Evolutionary conservation across 768 basidiomycete species (phyloP).

Genomic region (Coprinopsis strossmayeri): DNA sequence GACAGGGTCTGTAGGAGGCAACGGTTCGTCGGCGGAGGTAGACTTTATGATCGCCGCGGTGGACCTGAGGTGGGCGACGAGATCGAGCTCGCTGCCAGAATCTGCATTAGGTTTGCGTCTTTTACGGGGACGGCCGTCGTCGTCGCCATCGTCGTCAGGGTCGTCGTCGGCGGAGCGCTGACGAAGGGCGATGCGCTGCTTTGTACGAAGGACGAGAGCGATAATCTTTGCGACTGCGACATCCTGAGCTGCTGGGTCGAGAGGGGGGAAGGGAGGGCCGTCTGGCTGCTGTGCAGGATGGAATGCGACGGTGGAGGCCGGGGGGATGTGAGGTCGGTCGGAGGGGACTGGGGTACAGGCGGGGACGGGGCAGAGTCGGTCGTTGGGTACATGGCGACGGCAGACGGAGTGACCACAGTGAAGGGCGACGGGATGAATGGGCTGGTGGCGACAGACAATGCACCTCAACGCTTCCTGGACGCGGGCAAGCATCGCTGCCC

Average conservation of each 20-base stretch:
- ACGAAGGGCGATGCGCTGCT: constrained; percentile 10
- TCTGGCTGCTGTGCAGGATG: constrained; percentile 1
- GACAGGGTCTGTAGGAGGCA: constrained; percentile 21
- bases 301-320: constrained; percentile 28
- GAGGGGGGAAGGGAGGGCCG: constrained; percentile 20
- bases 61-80: constrained; percentile 31
- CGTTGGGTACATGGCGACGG: constrained; percentile 35
- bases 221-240: constrained; percentile 55
- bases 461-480: constrained; percentile 41
- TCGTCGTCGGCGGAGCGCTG: constrained; percentile 18
- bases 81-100: constrained; percentile 24
- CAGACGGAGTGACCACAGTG: constrained; percentile 85
- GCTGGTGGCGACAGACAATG: constrained; percentile 46
- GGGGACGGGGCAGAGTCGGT: constrained; percentile 23
- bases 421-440: constrained; percentile 63
- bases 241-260: constrained; percentile 29
- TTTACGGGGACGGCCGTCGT: constrained; percentile 20
- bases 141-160: constrained; percentile 19
- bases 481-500: constrained; percentile 14
- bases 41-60: constrained; percentile 24
- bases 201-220: constrained; percentile 28
- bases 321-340: constrained; percentile 24
- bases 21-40: constrained; percentile 25
- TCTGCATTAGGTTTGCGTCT: constrained; percentile 20
- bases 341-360: constrained; percentile 24